phyloP scores from a whole-genome alignment of 129 eudicot genomes.

The Saposhnikovia divaricata region DNA sequence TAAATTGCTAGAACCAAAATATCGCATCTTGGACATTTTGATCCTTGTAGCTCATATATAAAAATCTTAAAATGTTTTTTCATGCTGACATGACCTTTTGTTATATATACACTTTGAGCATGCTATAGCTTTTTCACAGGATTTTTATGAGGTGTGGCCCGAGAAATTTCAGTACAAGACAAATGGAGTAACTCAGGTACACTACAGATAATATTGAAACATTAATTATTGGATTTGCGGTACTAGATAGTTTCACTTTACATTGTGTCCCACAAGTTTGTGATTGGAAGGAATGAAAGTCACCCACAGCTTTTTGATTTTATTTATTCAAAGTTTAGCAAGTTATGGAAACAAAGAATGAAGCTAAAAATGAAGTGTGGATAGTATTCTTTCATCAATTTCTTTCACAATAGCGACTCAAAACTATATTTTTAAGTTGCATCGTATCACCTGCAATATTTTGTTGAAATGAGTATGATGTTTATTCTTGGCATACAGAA shows the following conservation, averaged over 20 bases:
- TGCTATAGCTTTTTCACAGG: conserved; percentile 27
- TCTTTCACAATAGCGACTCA: neutral
- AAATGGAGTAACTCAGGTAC: conserved; percentile 62
- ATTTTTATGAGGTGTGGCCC: conserved; percentile 54
- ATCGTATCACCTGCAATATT: neutral
- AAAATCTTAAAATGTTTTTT: neutral
- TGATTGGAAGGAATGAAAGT: neutral
- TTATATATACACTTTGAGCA: conserved; percentile 3
- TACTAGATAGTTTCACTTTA: neutral
- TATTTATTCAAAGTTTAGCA: neutral
- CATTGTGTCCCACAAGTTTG: neutral
- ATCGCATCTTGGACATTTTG: neutral
- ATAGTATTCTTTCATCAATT: neutral
- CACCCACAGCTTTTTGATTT: neutral
- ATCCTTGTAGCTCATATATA: neutral
- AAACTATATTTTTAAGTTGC: neutral
- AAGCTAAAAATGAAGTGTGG: neutral
- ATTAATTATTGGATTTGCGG: neutral
- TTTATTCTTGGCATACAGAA: conserved; percentile 7
- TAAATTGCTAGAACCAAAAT: neutral
- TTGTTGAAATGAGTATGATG: neutral
- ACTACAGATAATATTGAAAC: neutral
- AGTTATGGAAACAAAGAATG: neutral
- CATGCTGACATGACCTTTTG: neutral
- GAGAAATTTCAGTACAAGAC: conserved; percentile 57